A percentile compares a stretch with the other conserved stretches of the same genome.
These are phyloP conservation scores for Fusarium buharicum DNA, from an alignment of 2,329 filamentous ascomycete genomes.

Conservation along the genomic window DNA sequence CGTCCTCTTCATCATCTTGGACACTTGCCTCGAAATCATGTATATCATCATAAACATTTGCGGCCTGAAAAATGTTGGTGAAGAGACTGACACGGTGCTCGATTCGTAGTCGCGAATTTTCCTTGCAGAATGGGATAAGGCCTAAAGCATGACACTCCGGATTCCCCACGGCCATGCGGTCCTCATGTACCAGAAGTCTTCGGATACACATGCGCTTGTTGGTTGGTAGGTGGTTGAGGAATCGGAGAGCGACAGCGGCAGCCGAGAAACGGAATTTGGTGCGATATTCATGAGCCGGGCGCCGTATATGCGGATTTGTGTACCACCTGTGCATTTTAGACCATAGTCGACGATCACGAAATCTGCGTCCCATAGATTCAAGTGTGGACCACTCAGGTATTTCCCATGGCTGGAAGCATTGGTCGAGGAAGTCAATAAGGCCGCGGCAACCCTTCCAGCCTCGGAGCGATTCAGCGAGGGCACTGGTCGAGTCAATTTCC, in stretches of 20 bases:
- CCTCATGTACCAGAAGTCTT: conserved; percentile 5
- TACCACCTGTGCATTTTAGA: background rate
- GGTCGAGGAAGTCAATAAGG: too few species aligned
- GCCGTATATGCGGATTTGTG: too few species aligned
- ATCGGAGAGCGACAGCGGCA: background rate
- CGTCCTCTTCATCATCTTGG: background rate
- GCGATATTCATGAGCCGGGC: background rate
- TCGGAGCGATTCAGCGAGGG: too few species aligned
- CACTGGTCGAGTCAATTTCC: too few species aligned
- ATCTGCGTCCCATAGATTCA: too few species aligned
- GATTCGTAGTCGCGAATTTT: conserved; percentile 15
- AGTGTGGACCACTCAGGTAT: too few species aligned
- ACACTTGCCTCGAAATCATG: background rate
- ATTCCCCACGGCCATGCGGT: background rate
- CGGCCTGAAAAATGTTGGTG: background rate
- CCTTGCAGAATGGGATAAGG: conserved; percentile 17
- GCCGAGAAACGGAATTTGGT: conserved; percentile 11
- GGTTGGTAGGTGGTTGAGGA: background rate
- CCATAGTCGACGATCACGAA: too few species aligned
- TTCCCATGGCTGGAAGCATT: too few species aligned
- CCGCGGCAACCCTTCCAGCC: too few species aligned
- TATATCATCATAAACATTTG: background rate
- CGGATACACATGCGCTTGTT: background rate
- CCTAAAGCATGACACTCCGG: conserved; percentile 3
- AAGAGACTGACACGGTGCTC: conserved; percentile 1